These are phyloP conservation scores for Babesia sp. DNA, from an alignment of 169 alveolate genomes.

Conservation along the genomic window DNA sequence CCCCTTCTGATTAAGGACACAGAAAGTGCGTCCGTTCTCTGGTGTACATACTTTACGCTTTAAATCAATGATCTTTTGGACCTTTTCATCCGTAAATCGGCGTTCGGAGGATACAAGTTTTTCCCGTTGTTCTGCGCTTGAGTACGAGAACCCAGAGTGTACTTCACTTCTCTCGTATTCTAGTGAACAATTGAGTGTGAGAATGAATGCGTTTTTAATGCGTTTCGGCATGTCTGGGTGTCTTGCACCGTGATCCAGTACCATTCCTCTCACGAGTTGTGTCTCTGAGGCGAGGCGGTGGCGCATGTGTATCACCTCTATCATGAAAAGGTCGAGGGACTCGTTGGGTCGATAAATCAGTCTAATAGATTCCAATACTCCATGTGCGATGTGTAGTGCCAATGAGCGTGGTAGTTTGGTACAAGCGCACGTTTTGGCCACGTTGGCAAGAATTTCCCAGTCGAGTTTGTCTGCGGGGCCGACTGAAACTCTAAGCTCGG, in stretches of 20 bases:
- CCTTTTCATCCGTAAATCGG: conserved; percentile 95
- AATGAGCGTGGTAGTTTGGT: conserved; percentile 90
- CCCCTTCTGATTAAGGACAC: conserved; percentile 98
- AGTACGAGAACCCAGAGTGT: conserved; percentile 94
- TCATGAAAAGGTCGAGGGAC: conserved; percentile 95
- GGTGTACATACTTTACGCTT: conserved; percentile 80
- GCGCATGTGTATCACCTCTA: conserved; percentile 97
- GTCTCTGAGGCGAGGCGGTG: conserved; percentile 96
- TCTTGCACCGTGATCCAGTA: conserved; percentile 97
- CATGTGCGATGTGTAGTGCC: conserved; percentile 93
- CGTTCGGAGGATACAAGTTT: conserved; percentile 94
- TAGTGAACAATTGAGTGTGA: conserved; percentile 95
- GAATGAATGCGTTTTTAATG: conserved; percentile 92
- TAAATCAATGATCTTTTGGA: conserved; percentile 92
- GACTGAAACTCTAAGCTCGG: conserved; percentile 71
- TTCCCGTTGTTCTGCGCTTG: conserved; percentile 96
- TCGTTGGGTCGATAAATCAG: conserved; percentile 66
- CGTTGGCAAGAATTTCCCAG: conserved; percentile 88
- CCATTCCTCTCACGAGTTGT: conserved; percentile 89
- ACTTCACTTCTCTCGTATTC: conserved; percentile 99
- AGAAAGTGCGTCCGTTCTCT: conserved; percentile 83
- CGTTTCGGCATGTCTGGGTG: conserved; percentile 98
- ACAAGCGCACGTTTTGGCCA: conserved; percentile 91
- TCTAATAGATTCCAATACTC: conserved; percentile 91
- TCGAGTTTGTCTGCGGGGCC: conserved; percentile 63